Conservation (phyloP, 208 protist species). For the Trypanosoma lewisi region DNA sequence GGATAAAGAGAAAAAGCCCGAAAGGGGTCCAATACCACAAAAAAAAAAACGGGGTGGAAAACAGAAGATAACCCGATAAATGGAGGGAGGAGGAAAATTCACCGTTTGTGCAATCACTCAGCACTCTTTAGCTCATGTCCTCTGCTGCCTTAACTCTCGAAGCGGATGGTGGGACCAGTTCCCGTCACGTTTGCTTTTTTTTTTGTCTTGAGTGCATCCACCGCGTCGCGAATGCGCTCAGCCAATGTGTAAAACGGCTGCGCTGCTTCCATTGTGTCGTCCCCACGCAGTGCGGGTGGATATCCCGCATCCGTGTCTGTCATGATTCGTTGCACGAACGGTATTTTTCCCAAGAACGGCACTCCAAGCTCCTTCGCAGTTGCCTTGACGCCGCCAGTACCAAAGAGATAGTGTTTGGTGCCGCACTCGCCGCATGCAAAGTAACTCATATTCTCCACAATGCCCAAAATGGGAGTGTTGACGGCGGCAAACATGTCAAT, state of each 20-base stretch:
- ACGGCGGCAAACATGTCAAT: slow-evolving; percentile 96
- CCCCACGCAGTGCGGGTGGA: slow-evolving; percentile 86
- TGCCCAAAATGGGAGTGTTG: slow-evolving; percentile 93
- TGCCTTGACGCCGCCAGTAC: slow-evolving; percentile 81
- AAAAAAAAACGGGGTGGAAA: no score
- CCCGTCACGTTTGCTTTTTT: not conserved
- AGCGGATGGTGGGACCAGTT: slow-evolving; percentile 38
- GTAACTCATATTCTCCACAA: slow-evolving; percentile 98
- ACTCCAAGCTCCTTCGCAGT: slow-evolving; percentile 87
- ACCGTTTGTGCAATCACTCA: not conserved
- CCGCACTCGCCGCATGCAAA: slow-evolving; percentile 93
- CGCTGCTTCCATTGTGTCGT: slow-evolving; percentile 52
- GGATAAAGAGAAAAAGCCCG: no score
- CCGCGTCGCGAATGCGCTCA: slow-evolving; percentile 36
- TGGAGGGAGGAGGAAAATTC: no score
- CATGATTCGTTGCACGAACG: slow-evolving; percentile 90
- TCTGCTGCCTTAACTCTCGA: slow-evolving; percentile 25
- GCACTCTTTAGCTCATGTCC: not conserved
- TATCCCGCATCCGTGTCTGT: slow-evolving; percentile 89
- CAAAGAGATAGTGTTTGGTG: slow-evolving; percentile 91
- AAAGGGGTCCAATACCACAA: no score
- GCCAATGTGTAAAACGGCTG: slow-evolving; percentile 84
- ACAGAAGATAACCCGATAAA: no score
- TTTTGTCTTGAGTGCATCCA: slow-evolving; percentile 27
- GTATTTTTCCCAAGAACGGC: slow-evolving; percentile 92